Conservation (phyloP, 306 rosid species). For the Morella rubra region DNA sequence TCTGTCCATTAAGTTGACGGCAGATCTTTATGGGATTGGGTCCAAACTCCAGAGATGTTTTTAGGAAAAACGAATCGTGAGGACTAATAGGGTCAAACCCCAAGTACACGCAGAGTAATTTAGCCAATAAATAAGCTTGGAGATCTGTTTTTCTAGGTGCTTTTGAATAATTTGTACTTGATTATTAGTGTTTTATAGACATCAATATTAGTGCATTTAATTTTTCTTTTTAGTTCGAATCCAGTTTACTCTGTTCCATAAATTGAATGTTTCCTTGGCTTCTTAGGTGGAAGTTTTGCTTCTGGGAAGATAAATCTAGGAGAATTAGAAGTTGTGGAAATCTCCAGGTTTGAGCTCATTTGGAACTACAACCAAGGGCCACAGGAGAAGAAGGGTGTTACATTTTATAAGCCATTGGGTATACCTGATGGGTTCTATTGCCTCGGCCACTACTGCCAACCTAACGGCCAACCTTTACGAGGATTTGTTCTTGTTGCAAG, state of each 20-base stretch:
- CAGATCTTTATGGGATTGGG: too few species aligned
- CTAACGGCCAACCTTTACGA: slow-evolving; percentile 49
- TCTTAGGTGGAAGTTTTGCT: slow-evolving; percentile 71
- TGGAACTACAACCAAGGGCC: slow-evolving; percentile 44
- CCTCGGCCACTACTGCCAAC: slow-evolving; percentile 83
- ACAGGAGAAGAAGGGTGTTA: slow-evolving; percentile 42
- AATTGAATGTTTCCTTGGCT: slow-evolving; percentile 19
- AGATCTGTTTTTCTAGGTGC: background rate
- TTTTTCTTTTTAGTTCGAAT: background rate
- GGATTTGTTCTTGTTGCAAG: slow-evolving; percentile 75
- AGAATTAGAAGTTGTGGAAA: slow-evolving; percentile 63
- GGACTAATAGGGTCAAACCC: too few species aligned
- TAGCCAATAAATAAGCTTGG: background rate
- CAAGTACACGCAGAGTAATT: too few species aligned
- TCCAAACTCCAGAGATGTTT: too few species aligned
- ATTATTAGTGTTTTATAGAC: background rate
- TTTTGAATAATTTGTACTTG: background rate
- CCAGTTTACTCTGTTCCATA: slow-evolving; percentile 11
- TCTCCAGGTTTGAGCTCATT: slow-evolving; percentile 56
- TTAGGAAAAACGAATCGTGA: too few species aligned
- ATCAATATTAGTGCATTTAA: background rate
- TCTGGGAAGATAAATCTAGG: slow-evolving; percentile 69
- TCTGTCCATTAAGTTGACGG: too few species aligned
- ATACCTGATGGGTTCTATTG: slow-evolving; percentile 70
- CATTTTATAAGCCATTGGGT: slow-evolving; percentile 67